A percentile compares a stretch with the other conserved stretches of the same genome.
These are phyloP conservation scores for Moringa oleifera DNA, from an alignment of 345 rosid species.

Conservation along the genomic window DNA sequence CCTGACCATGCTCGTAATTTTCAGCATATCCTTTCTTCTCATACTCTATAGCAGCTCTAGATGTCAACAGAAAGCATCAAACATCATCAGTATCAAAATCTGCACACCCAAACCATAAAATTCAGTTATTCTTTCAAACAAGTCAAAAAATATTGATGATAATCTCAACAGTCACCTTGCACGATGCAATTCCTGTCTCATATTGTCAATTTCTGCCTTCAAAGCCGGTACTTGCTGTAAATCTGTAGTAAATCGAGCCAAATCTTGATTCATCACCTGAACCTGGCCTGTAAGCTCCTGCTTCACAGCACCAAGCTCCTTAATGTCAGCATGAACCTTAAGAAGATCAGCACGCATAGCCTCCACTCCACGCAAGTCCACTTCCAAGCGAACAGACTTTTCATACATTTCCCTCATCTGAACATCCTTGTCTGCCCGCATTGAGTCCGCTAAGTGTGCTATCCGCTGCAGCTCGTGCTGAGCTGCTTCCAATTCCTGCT, in stretches of 20 bases:
- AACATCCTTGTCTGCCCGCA: conserved; percentile 67
- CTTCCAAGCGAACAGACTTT: conserved; percentile 55
- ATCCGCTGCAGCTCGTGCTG: conserved; percentile 74
- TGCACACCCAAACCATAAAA: background rate
- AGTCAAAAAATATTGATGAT: background rate
- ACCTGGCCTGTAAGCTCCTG: conserved; percentile 70
- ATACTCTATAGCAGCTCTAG: conserved; percentile 79
- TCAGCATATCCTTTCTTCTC: conserved; percentile 99
- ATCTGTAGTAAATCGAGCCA: conserved; percentile 62
- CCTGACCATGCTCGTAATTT: conserved; percentile 86
- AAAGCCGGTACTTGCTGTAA: conserved; percentile 68
- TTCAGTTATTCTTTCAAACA: background rate
- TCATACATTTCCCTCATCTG: conserved; percentile 88
- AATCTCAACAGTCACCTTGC: conserved; percentile 48
- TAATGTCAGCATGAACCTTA: conserved; percentile 64
- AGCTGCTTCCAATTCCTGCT: conserved; percentile 85
- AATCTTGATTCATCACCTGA: conserved; percentile 66
- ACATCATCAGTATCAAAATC: conserved; percentile 2
- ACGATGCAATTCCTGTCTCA: conserved; percentile 87
- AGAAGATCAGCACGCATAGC: conserved; percentile 56
- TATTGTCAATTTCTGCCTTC: conserved; percentile 68
- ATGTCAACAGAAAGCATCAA: conserved; percentile 12
- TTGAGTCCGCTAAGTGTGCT: conserved; percentile 54
- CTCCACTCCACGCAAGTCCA: conserved; percentile 65
- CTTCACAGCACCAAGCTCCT: conserved; percentile 59